Evolutionary conservation across 345 rosid genomes (phyloP), one percentile per base, ranked within the genome.

Genomic region (Gossypium anomalum): DNA sequence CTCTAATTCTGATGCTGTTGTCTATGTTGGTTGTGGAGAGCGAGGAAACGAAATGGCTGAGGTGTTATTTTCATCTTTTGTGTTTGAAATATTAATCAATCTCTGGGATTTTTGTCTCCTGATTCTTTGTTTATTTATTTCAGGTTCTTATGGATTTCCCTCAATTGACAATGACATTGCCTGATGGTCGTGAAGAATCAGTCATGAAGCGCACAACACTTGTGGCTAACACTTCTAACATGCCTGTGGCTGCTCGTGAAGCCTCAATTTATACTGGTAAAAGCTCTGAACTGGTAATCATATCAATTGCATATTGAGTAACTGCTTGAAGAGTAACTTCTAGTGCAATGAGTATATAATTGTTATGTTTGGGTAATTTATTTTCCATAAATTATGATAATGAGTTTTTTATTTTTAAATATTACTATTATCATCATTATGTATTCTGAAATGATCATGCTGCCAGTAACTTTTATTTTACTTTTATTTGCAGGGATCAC

Each of bases 71-170:
- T 60, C 67, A 38, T 74, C 56, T 74, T 19, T 63, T 51, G 15
- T 29, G 16, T 38, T 38, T 13, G 41, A 62, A 63, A 17, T 13
- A 3, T 60, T 45, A 38, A 43, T 51, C 60, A 7, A 14, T 57
- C 56, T 49, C 59, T 76, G 25, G 17, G 72, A 29, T 68, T 77
- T 73, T 67, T 4, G 3, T 72, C 27, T 38, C n/a, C n/a, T 51
- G 23, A 56, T 48, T 74, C 52, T 48, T 13, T 60, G 16, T 17
- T 71, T 57, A 61, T 41, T 64, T 41, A 38, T 78, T 74, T 71
- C 76, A 92, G 99, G 99, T 96, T 77, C 97, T 96, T 78, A 96
- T 96, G 99, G 97, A 96, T 84, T 96, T 96, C 78, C 98, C 99
- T 69, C 97, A 96, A 93, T 83, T 93, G 89, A 96, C 97, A 70